Percentiles rank a stretch among this genome's conserved stretches.
Evolutionary conservation across 805 yeast genomes (phyloP).

Genomic region (Monosporozyma yasuniensis): DNA sequence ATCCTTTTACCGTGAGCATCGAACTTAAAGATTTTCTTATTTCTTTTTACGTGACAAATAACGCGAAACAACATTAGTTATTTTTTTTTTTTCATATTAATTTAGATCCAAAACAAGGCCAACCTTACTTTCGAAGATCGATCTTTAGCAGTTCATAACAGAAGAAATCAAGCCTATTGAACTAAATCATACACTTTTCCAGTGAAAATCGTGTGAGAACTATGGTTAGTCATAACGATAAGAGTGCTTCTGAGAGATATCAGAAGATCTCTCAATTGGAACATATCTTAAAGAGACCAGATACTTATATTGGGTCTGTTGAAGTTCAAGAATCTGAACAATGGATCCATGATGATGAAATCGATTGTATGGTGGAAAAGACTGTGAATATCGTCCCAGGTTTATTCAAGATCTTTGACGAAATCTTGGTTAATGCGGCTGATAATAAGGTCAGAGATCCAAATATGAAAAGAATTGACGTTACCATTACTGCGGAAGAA

Average conservation of each 20-base stretch:
- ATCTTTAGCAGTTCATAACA: neutral
- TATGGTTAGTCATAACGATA: slow-evolving; percentile 17
- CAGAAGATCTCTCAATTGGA: slow-evolving; percentile 92
- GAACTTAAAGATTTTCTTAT: neutral
- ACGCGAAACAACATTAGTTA: neutral
- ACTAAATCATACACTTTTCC: neutral
- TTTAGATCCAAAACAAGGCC: neutral
- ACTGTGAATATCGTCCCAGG: slow-evolving; percentile 87
- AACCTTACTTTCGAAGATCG: neutral
- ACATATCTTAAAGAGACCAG: slow-evolving; percentile 94
- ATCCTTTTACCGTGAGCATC: too few relatives aligned
- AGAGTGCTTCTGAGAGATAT: slow-evolving; percentile 60
- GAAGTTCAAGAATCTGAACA: slow-evolving; percentile 70
- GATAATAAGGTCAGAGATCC: slow-evolving; percentile 97
- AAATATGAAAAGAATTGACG: slow-evolving; percentile 75
- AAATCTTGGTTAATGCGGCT: slow-evolving; percentile 94
- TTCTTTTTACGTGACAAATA: neutral
- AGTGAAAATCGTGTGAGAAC: neutral
- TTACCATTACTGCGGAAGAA: slow-evolving; percentile 65
- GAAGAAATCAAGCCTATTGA: neutral
- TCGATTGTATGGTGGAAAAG: slow-evolving; percentile 48
- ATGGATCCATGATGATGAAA: slow-evolving; percentile 76
- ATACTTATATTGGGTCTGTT: slow-evolving; percentile 92
- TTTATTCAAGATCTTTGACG: slow-evolving; percentile 91
- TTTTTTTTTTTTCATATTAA: neutral